A percentile compares a stretch with the other conserved stretches of the same genome.
phyloP scores from a whole-genome alignment of 441 rosid species.

The Corymbia calophylla region DNA sequence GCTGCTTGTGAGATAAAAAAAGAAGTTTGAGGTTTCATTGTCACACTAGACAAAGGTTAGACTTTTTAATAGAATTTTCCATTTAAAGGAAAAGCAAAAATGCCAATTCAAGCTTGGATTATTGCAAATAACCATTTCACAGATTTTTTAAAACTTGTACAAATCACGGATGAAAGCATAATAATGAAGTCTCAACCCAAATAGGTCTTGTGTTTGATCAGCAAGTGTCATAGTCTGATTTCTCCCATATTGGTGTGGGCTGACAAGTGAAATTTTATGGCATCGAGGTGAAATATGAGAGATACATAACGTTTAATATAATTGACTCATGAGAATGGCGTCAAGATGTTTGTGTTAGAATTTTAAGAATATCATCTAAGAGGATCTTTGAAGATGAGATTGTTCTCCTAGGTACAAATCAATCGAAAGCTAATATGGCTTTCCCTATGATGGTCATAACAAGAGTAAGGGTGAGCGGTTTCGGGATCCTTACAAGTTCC shows the following conservation, averaged over 20 bases:
- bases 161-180: neutral
- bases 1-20: neutral
- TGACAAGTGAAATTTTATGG: neutral
- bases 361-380: neutral
- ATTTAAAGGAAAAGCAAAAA: neutral
- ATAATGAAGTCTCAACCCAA: neutral
- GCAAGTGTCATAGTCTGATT: neutral
- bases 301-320: neutral
- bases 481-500: too few species aligned
- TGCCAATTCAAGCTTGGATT: neutral
- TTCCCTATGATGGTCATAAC: neutral
- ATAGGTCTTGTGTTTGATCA: neutral
- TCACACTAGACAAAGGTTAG: neutral
- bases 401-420: neutral
- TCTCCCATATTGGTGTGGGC: neutral
- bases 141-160: neutral
- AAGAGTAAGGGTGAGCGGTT: too few species aligned
- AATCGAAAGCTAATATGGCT: rapidly evolving
- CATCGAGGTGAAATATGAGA: neutral
- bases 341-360: neutral
- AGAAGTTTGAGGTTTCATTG: neutral
- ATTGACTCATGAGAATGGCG: neutral
- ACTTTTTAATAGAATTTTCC: neutral
- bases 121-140: neutral
- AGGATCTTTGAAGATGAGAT: neutral